Conservation (phyloP, 441 rosid genomes). For the Corymbia citriodora region DNA sequence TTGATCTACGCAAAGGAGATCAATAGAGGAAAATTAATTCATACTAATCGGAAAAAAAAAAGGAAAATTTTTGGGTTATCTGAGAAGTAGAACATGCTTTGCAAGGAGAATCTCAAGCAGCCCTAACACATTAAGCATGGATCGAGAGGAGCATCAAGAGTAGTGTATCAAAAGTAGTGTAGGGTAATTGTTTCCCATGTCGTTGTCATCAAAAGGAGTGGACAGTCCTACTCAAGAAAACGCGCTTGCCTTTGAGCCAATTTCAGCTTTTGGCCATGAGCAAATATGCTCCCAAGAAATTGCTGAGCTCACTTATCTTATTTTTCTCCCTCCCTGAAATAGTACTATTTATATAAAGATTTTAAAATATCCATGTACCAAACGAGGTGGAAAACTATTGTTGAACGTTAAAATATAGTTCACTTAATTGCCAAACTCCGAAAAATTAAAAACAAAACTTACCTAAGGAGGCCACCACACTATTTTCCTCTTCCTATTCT, state of each 20-base stretch:
- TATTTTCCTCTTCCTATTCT: no score
- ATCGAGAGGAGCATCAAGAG: no score
- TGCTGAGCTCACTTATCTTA: not conserved
- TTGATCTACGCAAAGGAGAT: no score
- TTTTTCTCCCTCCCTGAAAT: not conserved
- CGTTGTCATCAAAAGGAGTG: not conserved
- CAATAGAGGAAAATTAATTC: no score
- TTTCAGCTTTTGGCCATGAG: not conserved
- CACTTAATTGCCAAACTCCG: not conserved
- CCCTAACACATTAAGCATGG: not conserved
- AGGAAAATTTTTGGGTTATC: not conserved
- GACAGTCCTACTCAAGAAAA: no score
- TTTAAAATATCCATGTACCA: not conserved
- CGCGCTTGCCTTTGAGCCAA: not conserved
- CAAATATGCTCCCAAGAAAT: not conserved
- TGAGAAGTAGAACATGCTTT: not conserved
- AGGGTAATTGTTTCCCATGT: no score
- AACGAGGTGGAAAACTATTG: not conserved
- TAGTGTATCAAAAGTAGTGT: no score
- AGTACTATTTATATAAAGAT: not conserved
- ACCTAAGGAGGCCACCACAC: not conserved
- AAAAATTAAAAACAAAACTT: not conserved
- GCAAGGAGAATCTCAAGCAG: not conserved
- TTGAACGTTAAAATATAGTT: not conserved
- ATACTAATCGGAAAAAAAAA: no score